Percentiles rank a stretch among this genome's conserved stretches.
These are phyloP conservation scores for Arthrobotrys conoides DNA, from an alignment of 2,329 filamentous ascomycete species.

Conservation along the genomic window DNA sequence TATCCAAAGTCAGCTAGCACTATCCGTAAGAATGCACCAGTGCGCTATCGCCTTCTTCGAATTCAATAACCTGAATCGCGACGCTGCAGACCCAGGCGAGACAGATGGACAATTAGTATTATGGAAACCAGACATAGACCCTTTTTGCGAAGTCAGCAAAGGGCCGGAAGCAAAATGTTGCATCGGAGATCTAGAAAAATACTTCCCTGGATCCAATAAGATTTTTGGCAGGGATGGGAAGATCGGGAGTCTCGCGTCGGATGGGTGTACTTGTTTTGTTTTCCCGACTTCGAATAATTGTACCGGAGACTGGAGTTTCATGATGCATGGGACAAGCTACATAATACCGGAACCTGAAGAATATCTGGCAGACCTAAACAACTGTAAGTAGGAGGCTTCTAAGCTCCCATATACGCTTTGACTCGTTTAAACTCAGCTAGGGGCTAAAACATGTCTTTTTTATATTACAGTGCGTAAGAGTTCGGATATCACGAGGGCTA, in stretches of 20 bases:
- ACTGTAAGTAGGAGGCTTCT: not conserved
- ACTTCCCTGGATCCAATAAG: not conserved
- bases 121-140: constrained; percentile 16
- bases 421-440: too few relatives aligned
- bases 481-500: too few relatives aligned
- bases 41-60: constrained; percentile 15
- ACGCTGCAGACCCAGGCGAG: not conserved
- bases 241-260: constrained; percentile 14
- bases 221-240: not conserved
- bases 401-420: not conserved
- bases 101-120: not conserved
- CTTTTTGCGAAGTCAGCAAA: constrained; percentile 15
- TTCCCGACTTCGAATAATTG: constrained; percentile 11
- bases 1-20: not conserved
- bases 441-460: not conserved
- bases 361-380: not conserved
- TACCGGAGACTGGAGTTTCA: constrained; percentile 1
- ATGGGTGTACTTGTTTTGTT: constrained; percentile 9
- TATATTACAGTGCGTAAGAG: not conserved
- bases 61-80: not conserved
- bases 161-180: constrained; percentile 2
- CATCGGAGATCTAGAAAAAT: not conserved
- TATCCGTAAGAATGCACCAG: constrained; percentile 5
- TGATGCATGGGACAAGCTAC: not conserved
- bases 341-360: not conserved